phyloP scores from a whole-genome alignment of 139 green algal genomes.

The Chlamydomonas sphaeroides region DNA sequence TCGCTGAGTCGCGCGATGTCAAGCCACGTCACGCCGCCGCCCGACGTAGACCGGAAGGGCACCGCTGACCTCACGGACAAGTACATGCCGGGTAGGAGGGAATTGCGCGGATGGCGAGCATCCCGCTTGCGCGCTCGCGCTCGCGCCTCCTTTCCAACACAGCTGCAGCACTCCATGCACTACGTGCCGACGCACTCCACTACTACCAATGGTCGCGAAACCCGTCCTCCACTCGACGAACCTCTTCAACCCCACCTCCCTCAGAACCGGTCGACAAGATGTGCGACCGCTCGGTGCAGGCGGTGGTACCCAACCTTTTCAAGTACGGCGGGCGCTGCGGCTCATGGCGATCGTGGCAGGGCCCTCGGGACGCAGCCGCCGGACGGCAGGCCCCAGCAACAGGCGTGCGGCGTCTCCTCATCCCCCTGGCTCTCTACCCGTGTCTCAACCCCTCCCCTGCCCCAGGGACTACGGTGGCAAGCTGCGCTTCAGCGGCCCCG shows the following conservation, averaged over 20 bases:
- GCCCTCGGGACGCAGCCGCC: neutral
- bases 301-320: conserved; percentile 45
- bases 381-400: neutral
- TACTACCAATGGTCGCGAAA: conserved; percentile 75
- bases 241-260: conserved; percentile 36
- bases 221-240: conserved; percentile 56
- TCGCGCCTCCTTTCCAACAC: too few relatives aligned
- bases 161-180: too few relatives aligned
- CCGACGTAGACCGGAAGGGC: conserved; percentile 73
- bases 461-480: conserved; percentile 80
- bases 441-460: neutral
- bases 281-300: conserved; percentile 41
- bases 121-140: too few relatives aligned
- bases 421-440: neutral
- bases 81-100: conserved; percentile 50
- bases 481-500: conserved; percentile 73
- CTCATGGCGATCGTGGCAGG: neutral
- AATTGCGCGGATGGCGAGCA: too few relatives aligned
- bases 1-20: neutral
- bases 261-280: conserved; percentile 49
- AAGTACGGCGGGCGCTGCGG: neutral
- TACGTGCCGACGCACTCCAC: too few relatives aligned
- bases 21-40: conserved; percentile 54
- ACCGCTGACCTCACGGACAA: conserved; percentile 91
- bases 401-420: neutral